These are phyloP conservation scores for Myriosclerotinia scirpicola DNA, from an alignment of 2,329 filamentous ascomycete genomes.

Conservation along the genomic window DNA sequence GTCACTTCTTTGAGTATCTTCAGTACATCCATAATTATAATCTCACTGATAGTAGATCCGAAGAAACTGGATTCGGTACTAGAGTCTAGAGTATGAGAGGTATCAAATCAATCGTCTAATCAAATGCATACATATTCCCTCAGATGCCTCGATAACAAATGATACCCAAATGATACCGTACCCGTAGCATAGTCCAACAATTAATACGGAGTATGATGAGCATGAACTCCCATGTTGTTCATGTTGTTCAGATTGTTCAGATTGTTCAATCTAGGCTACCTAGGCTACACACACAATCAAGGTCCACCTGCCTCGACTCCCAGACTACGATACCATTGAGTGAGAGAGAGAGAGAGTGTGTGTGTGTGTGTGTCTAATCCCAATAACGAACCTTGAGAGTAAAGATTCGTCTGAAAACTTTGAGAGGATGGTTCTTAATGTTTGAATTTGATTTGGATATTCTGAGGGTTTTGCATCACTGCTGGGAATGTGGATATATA, in stretches of 20 bases:
- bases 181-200: too few relatives aligned
- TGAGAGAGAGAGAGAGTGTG: too few relatives aligned
- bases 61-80: background rate
- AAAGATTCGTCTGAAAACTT: background rate
- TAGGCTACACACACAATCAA: background rate
- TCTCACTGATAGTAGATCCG: background rate
- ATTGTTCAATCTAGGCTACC: too few relatives aligned
- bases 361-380: background rate
- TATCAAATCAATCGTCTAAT: background rate
- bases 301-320: background rate
- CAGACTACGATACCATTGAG: too few relatives aligned
- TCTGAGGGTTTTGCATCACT: background rate
- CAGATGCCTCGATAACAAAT: too few relatives aligned
- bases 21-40: background rate
- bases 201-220: too few relatives aligned
- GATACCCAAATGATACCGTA: too few relatives aligned
- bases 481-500: background rate
- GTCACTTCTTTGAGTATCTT: background rate
- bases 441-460: background rate
- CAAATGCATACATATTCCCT: too few relatives aligned
- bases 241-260: too few relatives aligned
- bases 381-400: background rate
- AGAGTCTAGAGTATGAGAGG: too few relatives aligned
- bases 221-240: too few relatives aligned
- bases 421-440: background rate